Conservation (phyloP, 192 early-diverging fungal genomes). For the Funneliformis geosporum region DNA sequence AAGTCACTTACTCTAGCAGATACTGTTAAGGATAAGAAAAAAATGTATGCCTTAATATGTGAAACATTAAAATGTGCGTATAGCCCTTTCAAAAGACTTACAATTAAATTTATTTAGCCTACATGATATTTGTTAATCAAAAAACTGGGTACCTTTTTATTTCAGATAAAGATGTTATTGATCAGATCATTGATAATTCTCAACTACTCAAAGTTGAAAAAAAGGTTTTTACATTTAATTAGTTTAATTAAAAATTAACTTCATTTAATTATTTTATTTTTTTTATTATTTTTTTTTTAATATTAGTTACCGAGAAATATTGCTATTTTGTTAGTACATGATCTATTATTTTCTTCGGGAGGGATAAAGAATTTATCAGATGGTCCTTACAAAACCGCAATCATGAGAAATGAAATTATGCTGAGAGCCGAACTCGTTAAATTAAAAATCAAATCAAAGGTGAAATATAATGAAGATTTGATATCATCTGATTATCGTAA, state of each 20-base stretch:
- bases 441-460: slow-evolving; percentile 70
- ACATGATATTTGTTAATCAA: not conserved
- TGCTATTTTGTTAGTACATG: slow-evolving; percentile 78
- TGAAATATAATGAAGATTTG: slow-evolving; percentile 68
- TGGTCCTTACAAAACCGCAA: slow-evolving; percentile 61
- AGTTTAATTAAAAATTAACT: too few species aligned
- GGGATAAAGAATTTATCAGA: slow-evolving; percentile 65
- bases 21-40: slow-evolving; percentile 70
- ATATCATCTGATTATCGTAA: slow-evolving; percentile 59
- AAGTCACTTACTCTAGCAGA: slow-evolving; percentile 74
- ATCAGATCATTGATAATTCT: slow-evolving; percentile 52
- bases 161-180: slow-evolving; percentile 53
- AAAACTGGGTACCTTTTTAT: not conserved
- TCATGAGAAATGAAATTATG: slow-evolving; percentile 66
- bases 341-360: slow-evolving; percentile 77
- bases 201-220: slow-evolving; percentile 51
- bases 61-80: slow-evolving; percentile 83
- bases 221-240: slow-evolving; percentile 37
- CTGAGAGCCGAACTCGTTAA: slow-evolving; percentile 78
- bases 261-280: slow-evolving; percentile 16
- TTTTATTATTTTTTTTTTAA: not conserved
- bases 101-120: not conserved
- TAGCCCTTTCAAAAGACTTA: not conserved
- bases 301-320: slow-evolving; percentile 33
- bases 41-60: slow-evolving; percentile 87